Evolutionary conservation across 2,329 filamentous ascomycete species (phyloP), one percentile per base, ranked within the genome.

Genomic region (Echinosphaeria canescens): DNA sequence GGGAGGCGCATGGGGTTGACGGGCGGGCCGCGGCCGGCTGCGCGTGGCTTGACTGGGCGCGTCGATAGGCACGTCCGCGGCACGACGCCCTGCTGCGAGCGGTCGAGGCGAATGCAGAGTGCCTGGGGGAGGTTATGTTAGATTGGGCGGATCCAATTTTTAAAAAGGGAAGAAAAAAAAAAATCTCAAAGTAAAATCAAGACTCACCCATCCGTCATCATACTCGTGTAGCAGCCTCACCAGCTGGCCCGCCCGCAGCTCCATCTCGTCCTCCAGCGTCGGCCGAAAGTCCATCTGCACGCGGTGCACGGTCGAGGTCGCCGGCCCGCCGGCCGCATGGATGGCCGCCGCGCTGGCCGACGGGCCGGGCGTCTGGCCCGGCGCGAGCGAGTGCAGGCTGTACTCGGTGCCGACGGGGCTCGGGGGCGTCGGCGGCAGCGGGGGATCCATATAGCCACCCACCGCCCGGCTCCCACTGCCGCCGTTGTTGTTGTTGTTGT

Each of bases 231-330:
- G 59, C 35, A 98, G 57, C 35, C 85, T 68, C 27, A 95, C 80
- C 26, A 98, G 59, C 34, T 90, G 73, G 27, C 88, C 88, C 30
- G 74, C 67, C 34, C 58, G 64, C 24, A 98, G 61, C 34, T 70
- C 76, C 42, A 98, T 59, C 50, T 98, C 88, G 43, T 98, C 88
- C 5, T 81, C 75, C 61, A 95, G 74, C 4, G 78, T 85, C 15
- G 88, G 84, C 46, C 70, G 75, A 50, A 95, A 98, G 48, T 93
- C 84, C 37, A 95, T 68, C 47, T 93, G 80, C 18, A 95, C 80
- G 34, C 88, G 80, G 48, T 95, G 76, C 29, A 95, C 84, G 36
- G 79, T 48, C 30, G 64, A 56, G 33, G 57, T 51, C 20, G 53
- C 43, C 13, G 70, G 66, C 12, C 66, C 69, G 29, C 62, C 67